These are phyloP conservation scores for Auricularia heimuer DNA, from an alignment of 768 basidiomycete species.

Conservation along the genomic window DNA sequence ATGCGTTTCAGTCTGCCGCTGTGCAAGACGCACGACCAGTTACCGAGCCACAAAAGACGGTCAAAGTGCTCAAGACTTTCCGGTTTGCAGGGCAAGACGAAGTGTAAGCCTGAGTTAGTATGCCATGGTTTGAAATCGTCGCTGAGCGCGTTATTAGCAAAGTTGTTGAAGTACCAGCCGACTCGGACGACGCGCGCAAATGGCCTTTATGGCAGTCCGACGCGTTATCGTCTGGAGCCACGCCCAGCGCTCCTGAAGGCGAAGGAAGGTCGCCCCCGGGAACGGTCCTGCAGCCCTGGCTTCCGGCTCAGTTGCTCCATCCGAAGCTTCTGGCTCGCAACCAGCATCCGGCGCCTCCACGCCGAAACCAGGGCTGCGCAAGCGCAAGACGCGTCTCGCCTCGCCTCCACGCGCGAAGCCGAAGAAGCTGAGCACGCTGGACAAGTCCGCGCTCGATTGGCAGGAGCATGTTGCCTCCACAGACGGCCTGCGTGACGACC, in stretches of 20 bases:
- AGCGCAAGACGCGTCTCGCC: constrained; percentile 46
- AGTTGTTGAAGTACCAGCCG: constrained; percentile 60
- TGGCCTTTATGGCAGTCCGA: constrained; percentile 52
- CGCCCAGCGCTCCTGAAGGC: constrained; percentile 3
- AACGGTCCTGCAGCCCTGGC: background rate
- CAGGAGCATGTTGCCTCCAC: constrained; percentile 41
- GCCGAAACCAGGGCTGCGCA: constrained; percentile 53
- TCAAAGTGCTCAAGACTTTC: constrained; percentile 63
- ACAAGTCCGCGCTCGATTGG: constrained; percentile 87
- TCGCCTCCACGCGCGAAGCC: constrained; percentile 38
- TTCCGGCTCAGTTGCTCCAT: background rate
- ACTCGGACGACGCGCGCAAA: constrained; percentile 63
- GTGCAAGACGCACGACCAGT: background rate
- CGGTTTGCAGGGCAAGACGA: constrained; percentile 70
- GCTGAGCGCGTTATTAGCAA: constrained; percentile 38
- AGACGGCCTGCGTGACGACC: constrained; percentile 47
- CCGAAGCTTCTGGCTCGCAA: constrained; percentile 10
- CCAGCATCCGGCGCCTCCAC: constrained; percentile 14
- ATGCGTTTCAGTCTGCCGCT: background rate
- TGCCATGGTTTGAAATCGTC: background rate
- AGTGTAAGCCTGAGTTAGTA: constrained; percentile 36
- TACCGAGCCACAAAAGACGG: constrained; percentile 26
- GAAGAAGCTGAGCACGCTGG: constrained; percentile 73
- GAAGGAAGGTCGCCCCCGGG: constrained; percentile 5
- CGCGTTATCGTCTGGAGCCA: constrained; percentile 1